These are phyloP conservation scores for Trifolium pratense DNA, from an alignment of 306 rosid genomes.

Conservation along the genomic window DNA sequence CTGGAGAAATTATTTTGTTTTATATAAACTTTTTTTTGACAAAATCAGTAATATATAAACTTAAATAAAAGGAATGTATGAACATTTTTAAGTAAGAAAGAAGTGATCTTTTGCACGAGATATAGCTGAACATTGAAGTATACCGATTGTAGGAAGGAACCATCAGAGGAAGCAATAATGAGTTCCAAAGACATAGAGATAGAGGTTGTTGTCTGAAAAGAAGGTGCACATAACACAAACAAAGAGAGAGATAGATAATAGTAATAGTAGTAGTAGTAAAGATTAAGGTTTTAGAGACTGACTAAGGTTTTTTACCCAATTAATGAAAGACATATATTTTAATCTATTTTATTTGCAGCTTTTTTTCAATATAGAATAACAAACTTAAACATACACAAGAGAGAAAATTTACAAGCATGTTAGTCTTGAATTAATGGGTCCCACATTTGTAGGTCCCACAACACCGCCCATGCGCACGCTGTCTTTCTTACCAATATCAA, in stretches of 20 bases:
- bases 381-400: background rate
- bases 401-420: constrained; percentile 32
- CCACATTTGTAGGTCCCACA: constrained; percentile 59
- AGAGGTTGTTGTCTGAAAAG: constrained; percentile 23
- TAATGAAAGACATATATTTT: constrained; percentile 34
- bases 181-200: constrained; percentile 35
- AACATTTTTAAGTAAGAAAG: constrained; percentile 22
- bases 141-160: constrained; percentile 42
- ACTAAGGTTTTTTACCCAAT: constrained; percentile 40
- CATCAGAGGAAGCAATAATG: constrained; percentile 45
- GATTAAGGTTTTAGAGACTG: background rate
- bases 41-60: too few species aligned
- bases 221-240: background rate
- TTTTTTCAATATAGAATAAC: constrained; percentile 18
- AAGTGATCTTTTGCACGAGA: constrained; percentile 44
- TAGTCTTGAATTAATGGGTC: constrained; percentile 34
- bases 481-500: constrained; percentile 64
- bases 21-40: too few species aligned
- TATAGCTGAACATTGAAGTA: constrained; percentile 44
- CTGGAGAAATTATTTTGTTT: too few species aligned
- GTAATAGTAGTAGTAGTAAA: background rate
- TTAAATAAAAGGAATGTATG: background rate
- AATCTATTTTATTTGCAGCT: constrained; percentile 34
- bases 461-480: constrained; percentile 88
- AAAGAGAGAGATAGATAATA: too few species aligned